Evolutionary conservation across 768 basidiomycete species (phyloP).

Genomic region (Suillus americanus): DNA sequence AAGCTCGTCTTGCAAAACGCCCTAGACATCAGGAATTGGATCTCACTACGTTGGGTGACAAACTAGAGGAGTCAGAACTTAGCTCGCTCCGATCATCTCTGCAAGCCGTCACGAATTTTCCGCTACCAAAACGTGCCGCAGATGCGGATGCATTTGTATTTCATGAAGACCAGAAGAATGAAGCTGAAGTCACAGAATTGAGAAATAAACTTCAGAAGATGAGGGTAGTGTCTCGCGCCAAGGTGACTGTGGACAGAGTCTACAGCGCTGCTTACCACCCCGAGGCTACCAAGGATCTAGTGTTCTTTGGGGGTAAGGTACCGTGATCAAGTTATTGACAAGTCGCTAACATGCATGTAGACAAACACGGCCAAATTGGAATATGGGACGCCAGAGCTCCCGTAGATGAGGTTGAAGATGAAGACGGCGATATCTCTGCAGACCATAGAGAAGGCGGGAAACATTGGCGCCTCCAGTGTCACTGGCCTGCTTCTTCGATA

Average conservation of each 20-base stretch:
- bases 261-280: conserved; percentile 84
- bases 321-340: neutral
- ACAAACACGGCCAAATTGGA: conserved; percentile 81
- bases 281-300: conserved; percentile 72
- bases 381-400: conserved; percentile 85
- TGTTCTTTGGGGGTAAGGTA: conserved; percentile 78
- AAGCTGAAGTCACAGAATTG: conserved; percentile 50
- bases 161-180: conserved; percentile 46
- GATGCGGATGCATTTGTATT: conserved; percentile 54
- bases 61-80: conserved; percentile 45
- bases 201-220: conserved; percentile 53
- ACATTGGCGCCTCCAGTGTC: conserved; percentile 77
- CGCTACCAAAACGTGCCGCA: conserved; percentile 38
- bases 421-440: conserved; percentile 51
- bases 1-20: conserved; percentile 57
- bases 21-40: conserved; percentile 70
- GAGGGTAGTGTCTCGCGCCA: conserved; percentile 73
- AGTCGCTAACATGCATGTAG: conserved; percentile 35
- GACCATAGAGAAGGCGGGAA: conserved; percentile 61
- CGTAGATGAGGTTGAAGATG: conserved; percentile 62
- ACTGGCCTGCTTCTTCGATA: conserved; percentile 80
- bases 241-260: conserved; percentile 72
- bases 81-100: conserved; percentile 46
- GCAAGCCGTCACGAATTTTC: conserved; percentile 35
- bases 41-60: conserved; percentile 48